Conservation (phyloP, 176 grass and related monocot species). For the Thinopyrum elongatum region DNA sequence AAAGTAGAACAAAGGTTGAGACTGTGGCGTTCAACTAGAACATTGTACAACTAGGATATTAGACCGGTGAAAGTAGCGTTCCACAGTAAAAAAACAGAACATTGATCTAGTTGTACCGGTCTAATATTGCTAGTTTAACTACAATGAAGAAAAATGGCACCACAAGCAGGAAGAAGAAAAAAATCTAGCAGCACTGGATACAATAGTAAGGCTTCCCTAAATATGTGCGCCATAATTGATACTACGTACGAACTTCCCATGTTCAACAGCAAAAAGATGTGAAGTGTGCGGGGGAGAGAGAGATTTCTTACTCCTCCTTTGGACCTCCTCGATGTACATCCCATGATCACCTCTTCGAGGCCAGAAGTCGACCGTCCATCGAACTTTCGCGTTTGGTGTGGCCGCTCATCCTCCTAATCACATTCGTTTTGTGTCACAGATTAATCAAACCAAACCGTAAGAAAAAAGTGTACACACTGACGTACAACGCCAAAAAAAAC, state of each 20-base stretch:
- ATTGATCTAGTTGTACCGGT: no score
- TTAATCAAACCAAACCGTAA: background rate
- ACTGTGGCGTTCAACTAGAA: no score
- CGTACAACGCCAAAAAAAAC: background rate
- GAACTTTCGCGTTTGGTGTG: slow-evolving; percentile 49
- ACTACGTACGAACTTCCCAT: background rate
- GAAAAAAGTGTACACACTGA: background rate
- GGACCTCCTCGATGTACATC: slow-evolving; percentile 57
- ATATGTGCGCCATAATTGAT: background rate
- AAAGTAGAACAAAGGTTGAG: no score
- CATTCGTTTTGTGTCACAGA: background rate
- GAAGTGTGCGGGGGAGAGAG: background rate
- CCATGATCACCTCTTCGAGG: slow-evolving; percentile 77
- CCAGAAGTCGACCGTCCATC: slow-evolving; percentile 50
- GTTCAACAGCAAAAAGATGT: background rate
- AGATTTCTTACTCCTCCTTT: slow-evolving; percentile 54
- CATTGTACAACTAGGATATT: no score
- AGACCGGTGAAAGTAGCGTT: no score
- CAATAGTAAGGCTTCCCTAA: background rate
- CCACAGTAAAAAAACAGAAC: no score
- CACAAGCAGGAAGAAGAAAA: background rate
- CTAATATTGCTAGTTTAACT: background rate
- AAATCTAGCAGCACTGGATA: background rate
- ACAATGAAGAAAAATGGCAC: background rate
- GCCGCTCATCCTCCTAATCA: slow-evolving; percentile 33